phyloP scores from a whole-genome alignment of 2,329 filamentous ascomycete species.

The Colletotrichum agaves region DNA sequence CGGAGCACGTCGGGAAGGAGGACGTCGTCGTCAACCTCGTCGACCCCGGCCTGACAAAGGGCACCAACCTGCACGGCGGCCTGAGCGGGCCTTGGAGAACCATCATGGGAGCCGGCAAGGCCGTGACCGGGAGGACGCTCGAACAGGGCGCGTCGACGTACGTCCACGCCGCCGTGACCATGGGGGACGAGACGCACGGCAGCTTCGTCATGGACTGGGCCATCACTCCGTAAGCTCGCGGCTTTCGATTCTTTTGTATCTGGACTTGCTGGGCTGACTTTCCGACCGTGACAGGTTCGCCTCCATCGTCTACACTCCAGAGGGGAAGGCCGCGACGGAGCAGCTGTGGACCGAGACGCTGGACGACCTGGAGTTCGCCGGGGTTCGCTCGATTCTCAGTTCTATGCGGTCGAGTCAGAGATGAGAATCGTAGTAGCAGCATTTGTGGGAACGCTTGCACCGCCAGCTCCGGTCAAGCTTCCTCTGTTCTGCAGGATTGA shows the following conservation, averaged over 20 bases:
- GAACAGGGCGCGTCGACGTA: constrained; percentile 56
- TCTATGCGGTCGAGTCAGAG: constrained; percentile 2
- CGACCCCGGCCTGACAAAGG: constrained; percentile 56
- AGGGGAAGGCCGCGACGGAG: constrained; percentile 20
- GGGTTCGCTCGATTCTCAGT: constrained; percentile 33
- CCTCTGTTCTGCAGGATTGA: background rate
- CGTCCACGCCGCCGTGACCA: constrained; percentile 55
- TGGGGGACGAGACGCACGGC: constrained; percentile 60
- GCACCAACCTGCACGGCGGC: constrained; percentile 53
- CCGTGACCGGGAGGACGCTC: constrained; percentile 43
- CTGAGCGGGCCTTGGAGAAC: background rate
- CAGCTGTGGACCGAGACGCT: constrained; percentile 39
- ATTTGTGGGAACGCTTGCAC: background rate
- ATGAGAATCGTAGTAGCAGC: background rate
- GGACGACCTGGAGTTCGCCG: constrained; percentile 38
- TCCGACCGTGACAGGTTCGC: constrained; percentile 44
- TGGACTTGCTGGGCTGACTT: background rate
- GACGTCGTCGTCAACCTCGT: constrained; percentile 58
- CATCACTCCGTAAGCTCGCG: constrained; percentile 53
- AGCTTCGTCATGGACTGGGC: constrained; percentile 59
- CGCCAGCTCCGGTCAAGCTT: background rate
- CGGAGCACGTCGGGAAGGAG: constrained; percentile 49
- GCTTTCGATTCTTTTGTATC: background rate
- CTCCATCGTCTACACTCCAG: constrained; percentile 31
- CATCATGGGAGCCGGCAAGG: constrained; percentile 30